phyloP scores from a whole-genome alignment of 108 stramenopile genomes.

The Cyclotella sp. region DNA sequence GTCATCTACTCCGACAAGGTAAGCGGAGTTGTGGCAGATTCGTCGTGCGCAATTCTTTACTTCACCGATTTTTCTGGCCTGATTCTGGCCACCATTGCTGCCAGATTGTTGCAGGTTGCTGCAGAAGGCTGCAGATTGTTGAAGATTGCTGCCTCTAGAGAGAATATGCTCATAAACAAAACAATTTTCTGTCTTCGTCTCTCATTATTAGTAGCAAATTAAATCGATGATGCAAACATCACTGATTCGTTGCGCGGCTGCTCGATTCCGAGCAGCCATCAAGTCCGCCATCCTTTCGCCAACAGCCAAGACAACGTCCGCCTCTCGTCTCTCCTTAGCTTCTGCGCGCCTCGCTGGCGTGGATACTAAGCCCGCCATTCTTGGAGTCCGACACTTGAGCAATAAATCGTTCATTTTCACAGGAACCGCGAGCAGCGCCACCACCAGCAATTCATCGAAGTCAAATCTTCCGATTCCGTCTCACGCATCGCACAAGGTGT shows the following conservation, averaged over 20 bases:
- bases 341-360: not conserved
- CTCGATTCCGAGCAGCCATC: not conserved
- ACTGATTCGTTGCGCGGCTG: not conserved
- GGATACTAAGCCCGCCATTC: not conserved
- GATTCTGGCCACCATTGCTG: no score
- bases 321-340: not conserved
- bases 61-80: no score
- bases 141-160: no score
- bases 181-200: no score
- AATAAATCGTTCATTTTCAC: not conserved
- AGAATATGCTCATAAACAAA: no score
- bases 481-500: constrained; percentile 44
- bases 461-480: constrained; percentile 23
- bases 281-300: not conserved
- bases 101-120: no score
- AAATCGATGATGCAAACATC: not conserved
- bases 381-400: not conserved
- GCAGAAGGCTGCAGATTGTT: not conserved
- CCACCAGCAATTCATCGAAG: not conserved
- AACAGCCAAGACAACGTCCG: not conserved
- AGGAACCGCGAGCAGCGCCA: not conserved
- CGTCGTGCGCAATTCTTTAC: no score
- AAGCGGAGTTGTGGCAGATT: no score
- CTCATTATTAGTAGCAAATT: not conserved
- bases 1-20: no score